Evolutionary conservation across 352 stramenopile species (phyloP).

Genomic region (Lagenidium giganteum): DNA sequence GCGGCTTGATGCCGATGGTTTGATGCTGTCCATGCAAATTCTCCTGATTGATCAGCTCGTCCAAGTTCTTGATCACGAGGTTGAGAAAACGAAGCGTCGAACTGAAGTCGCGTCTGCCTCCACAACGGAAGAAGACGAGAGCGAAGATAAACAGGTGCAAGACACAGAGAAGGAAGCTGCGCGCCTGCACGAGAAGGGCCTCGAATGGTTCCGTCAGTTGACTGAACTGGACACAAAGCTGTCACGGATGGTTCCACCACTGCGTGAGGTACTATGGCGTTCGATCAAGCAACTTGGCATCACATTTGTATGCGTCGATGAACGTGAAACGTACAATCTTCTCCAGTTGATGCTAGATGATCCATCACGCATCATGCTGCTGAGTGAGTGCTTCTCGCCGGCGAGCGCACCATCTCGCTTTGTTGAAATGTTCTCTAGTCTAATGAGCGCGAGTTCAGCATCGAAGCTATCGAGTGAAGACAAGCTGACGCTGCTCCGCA

Average conservation of each 20-base stretch:
- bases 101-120: conserved; percentile 9
- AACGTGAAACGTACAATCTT: conserved; percentile 74
- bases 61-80: conserved; percentile 43
- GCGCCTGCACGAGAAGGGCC: conserved; percentile 60
- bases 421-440: conserved; percentile 84
- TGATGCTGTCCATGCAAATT: conserved; percentile 77
- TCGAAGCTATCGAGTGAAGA: conserved; percentile 67
- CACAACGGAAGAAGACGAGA: neutral
- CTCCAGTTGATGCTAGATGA: conserved; percentile 85
- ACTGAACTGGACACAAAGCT: conserved; percentile 79
- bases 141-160: conserved; percentile 3
- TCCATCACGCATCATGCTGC: conserved; percentile 65
- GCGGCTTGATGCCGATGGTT: conserved; percentile 52
- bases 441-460: conserved; percentile 72
- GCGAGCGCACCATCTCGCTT: conserved; percentile 65
- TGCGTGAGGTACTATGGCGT: conserved; percentile 79
- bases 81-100: conserved; percentile 25
- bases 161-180: conserved; percentile 21
- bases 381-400: conserved; percentile 82
- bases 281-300: conserved; percentile 79
- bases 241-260: conserved; percentile 69
- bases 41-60: conserved; percentile 81
- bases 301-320: conserved; percentile 77
- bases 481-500: conserved; percentile 58
- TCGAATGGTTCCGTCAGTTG: conserved; percentile 80